phyloP scores from a whole-genome alignment of 1,284 basidiomycete species.

The Rhizoctonia solani region DNA sequence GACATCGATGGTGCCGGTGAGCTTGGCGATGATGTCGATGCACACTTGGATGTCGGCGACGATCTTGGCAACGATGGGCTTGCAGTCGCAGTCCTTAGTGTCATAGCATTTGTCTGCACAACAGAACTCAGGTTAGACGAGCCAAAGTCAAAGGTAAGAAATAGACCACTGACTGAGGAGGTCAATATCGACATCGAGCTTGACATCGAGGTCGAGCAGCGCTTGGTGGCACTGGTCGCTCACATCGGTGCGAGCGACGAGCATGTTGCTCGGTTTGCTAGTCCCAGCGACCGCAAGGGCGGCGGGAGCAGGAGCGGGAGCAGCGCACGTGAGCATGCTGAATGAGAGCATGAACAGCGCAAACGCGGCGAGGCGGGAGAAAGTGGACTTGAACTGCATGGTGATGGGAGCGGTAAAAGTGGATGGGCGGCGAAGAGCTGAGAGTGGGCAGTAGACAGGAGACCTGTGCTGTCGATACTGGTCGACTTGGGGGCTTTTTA shows the following conservation, averaged over 20 bases:
- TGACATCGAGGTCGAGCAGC: neutral
- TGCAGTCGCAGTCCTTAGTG: constrained; percentile 4
- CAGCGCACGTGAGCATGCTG: constrained; percentile 15
- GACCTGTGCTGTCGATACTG: constrained; percentile 27
- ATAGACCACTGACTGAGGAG: neutral
- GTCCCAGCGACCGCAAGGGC: neutral
- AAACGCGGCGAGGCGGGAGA: constrained; percentile 12
- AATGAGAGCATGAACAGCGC: constrained; percentile 18
- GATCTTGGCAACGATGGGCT: constrained; percentile 3
- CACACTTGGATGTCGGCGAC: constrained; percentile 7
- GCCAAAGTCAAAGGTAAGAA: neutral
- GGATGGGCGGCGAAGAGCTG: constrained; percentile 12
- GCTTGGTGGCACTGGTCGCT: neutral
- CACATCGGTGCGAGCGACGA: constrained; percentile 18
- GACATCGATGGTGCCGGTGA: constrained; percentile 8
- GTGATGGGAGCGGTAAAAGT: neutral
- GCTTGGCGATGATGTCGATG: neutral
- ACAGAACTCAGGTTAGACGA: neutral
- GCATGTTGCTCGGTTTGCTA: neutral
- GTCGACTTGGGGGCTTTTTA: neutral
- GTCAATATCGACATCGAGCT: neutral
- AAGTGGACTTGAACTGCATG: constrained; percentile 23
- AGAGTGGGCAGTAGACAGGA: constrained; percentile 12
- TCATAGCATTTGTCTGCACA: constrained; percentile 1
- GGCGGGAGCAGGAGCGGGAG: constrained; percentile 17